phyloP scores from a whole-genome alignment of 352 stramenopile species.

The Detonula confervacea region DNA sequence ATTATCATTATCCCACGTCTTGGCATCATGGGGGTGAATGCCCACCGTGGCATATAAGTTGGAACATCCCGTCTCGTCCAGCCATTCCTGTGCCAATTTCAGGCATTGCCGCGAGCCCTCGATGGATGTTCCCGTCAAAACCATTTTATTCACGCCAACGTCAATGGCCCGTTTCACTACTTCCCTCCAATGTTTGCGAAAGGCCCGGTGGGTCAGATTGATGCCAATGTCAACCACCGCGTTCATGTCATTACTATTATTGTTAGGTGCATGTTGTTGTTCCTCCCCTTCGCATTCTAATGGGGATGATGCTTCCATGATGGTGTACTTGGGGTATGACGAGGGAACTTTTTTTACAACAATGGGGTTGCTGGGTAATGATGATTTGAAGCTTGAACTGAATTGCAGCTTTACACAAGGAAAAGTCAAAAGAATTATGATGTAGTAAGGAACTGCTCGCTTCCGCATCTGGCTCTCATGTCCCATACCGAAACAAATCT shows the following conservation, averaged over 20 bases:
- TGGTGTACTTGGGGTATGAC: no score
- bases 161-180: conserved; percentile 56
- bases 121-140: conserved; percentile 55
- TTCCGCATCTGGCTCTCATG: no score
- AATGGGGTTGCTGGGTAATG: no score
- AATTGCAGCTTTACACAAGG: no score
- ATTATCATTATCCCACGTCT: conserved; percentile 45
- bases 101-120: conserved; percentile 38
- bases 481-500: no score
- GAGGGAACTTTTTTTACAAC: no score
- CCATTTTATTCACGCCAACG: conserved; percentile 49
- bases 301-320: not conserved
- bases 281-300: not conserved
- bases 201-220: conserved; percentile 60
- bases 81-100: conserved; percentile 45
- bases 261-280: not conserved
- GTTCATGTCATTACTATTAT: conserved; percentile 4
- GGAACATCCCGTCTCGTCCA: conserved; percentile 29
- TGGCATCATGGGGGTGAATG: conserved; percentile 67
- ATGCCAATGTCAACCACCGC: conserved; percentile 56
- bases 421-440: no score
- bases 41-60: conserved; percentile 61
- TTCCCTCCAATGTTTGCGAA: conserved; percentile 59
- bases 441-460: no score
- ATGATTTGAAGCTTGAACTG: no score